phyloP scores from a whole-genome alignment of 805 yeast species.

The Saturnispora serradocipensis region DNA sequence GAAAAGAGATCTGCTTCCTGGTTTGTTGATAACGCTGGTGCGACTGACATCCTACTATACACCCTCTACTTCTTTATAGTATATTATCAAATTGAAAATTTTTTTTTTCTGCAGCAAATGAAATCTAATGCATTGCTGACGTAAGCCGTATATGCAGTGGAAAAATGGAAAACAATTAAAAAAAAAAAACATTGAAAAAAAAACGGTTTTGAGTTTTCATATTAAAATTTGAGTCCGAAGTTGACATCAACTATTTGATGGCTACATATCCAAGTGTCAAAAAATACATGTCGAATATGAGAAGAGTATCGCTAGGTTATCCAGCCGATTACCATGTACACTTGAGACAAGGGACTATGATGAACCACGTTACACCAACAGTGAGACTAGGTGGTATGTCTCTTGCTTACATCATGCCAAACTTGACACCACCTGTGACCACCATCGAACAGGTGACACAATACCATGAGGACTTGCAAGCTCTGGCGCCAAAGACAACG shows the following conservation, averaged over 20 bases:
- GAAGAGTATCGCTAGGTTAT: constrained; percentile 36
- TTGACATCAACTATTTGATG: not conserved
- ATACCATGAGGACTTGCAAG: constrained; percentile 57
- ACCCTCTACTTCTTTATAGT: not conserved
- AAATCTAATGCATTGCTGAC: not conserved
- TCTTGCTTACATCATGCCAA: constrained; percentile 93
- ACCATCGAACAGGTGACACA: constrained; percentile 60
- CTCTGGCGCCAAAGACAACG: constrained; percentile 70
- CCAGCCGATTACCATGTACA: constrained; percentile 96
- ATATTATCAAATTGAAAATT: not conserved
- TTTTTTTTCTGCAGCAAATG: not conserved
- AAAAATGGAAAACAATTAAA: not conserved
- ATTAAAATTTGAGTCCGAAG: not conserved
- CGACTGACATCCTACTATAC: constrained; percentile 12
- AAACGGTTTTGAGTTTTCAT: not conserved
- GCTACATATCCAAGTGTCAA: constrained; percentile 1
- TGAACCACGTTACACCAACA: constrained; percentile 84
- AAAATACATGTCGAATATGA: constrained; percentile 1
- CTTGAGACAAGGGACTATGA: constrained; percentile 88
- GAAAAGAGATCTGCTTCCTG: constrained; percentile 54
- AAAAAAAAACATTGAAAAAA: not conserved
- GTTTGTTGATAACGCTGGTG: constrained; percentile 64
- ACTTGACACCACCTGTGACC: constrained; percentile 85
- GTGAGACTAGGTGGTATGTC: constrained; percentile 86
- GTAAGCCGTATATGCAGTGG: not conserved